Evolutionary conservation across 163 green algal genomes (phyloP).

Genomic region (Chloromonas sp.): DNA sequence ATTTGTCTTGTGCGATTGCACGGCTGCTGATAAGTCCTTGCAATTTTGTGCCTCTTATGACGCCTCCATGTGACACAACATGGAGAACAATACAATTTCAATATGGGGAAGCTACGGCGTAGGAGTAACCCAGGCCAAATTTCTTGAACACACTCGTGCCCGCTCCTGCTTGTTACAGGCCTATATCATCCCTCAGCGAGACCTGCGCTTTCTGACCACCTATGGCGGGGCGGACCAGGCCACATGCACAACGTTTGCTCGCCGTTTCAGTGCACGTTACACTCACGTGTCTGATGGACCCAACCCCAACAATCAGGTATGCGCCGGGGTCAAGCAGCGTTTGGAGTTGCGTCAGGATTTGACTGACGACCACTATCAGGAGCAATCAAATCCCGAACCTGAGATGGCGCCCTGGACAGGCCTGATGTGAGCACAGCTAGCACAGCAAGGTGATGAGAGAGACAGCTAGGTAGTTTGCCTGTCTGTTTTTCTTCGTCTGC

Average conservation of each 20-base stretch:
- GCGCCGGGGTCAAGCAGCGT: background rate
- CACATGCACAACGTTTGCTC: constrained; percentile 13
- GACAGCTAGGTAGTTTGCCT: too few species aligned
- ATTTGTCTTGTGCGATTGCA: too few species aligned
- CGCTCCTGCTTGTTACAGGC: constrained; percentile 5
- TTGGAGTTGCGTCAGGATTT: background rate
- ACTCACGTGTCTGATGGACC: constrained; percentile 27
- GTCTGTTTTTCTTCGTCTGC: too few species aligned
- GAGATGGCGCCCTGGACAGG: background rate
- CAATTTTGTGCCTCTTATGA: too few species aligned
- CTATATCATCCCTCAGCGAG: constrained; percentile 20
- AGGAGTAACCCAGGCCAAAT: too few species aligned
- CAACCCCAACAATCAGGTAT: background rate
- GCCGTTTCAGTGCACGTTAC: constrained; percentile 31
- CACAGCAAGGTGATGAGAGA: background rate
- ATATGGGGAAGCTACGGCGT: too few species aligned
- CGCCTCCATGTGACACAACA: too few species aligned
- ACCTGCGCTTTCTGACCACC: constrained; percentile 34
- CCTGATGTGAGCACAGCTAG: background rate
- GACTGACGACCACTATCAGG: too few species aligned
- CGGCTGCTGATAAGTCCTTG: too few species aligned
- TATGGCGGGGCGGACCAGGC: constrained; percentile 27
- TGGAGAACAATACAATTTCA: too few species aligned
- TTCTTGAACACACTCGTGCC: too few species aligned
- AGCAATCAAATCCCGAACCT: too few species aligned